Evolutionary conservation across 2,329 filamentous ascomycete genomes (phyloP), one percentile per base, ranked within the genome.

Genomic region (Ascochyta viciae-villosae): DNA sequence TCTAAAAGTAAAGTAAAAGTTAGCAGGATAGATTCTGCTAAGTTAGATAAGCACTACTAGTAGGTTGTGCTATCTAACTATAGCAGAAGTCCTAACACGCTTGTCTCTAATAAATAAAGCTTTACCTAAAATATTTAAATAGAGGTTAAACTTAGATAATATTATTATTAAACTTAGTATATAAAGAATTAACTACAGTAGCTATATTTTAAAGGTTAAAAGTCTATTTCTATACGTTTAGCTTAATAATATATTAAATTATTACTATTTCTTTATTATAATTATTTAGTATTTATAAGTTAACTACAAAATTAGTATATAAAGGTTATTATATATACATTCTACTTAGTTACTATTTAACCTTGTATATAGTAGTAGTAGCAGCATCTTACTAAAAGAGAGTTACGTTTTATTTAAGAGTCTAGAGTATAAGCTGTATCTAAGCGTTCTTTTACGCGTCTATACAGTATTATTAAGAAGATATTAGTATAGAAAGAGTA

Each of bases 111-210:
- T 16, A 16, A 16, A 16, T 46, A 44, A 1, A 58, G 54, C 42
- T 54, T 37, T 42, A 23, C 6, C 39, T 24, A 27, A 13, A 47
- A 56, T 37, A 16, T 54, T 42, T 22, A 60, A 31, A 49, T 60
- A 62, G 19, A 22, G 31, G 22, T 24, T 33, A 27, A 46, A 46
- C 23, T 52, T 39, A 62, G 37, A 50, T 47, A 15, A 37, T 42
- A 22, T 57, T 51, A 37, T 54, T 56, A 23, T 35, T 35, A 13
- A 47, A 51, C 37, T 19, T 35, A 54, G 43, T 27, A 33, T 31
- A 41, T 47, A 54, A 27, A 34, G 35, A 41, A 54, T 54, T 40
- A 40, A 42, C 5, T 41, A 54, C 40, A 39, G n/a, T 8, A 23
- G 24, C n/a, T 39, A 48, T 42, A 54, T 15, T 42, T 37, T 3